A percentile compares a stretch with the other conserved stretches of the same genome.
phyloP scores from a whole-genome alignment of 805 yeast genomes.

The Monosporozyma unispora region DNA sequence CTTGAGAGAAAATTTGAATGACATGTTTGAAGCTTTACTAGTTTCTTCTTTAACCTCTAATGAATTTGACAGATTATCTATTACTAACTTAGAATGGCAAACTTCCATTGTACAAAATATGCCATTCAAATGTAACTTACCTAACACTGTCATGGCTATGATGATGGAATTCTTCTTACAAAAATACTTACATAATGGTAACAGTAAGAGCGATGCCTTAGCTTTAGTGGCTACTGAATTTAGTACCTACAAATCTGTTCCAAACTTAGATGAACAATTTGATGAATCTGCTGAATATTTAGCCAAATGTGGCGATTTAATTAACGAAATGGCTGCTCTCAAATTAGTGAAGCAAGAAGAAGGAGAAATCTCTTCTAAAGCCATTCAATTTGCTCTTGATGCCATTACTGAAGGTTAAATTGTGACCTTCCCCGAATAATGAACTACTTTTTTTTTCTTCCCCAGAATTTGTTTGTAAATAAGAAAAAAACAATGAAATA shows the following conservation, averaged over 20 bases:
- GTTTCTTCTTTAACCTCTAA: slow-evolving; percentile 46
- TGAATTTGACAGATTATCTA: slow-evolving; percentile 46
- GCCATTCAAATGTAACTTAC: slow-evolving; percentile 52
- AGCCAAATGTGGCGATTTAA: slow-evolving; percentile 13
- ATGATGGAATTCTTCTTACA: slow-evolving; percentile 30
- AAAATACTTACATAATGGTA: slow-evolving; percentile 29
- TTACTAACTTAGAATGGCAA: slow-evolving; percentile 43
- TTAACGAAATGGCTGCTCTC: slow-evolving; percentile 12
- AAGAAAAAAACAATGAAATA: background rate
- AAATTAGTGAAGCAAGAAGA: slow-evolving; percentile 19
- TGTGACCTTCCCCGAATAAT: background rate
- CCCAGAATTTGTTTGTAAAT: background rate
- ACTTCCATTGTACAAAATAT: slow-evolving; percentile 40
- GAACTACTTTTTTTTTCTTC: background rate
- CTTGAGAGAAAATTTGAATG: slow-evolving; percentile 41
- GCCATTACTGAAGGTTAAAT: slow-evolving; percentile 8
- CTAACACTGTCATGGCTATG: slow-evolving; percentile 52
- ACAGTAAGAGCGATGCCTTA: slow-evolving; percentile 26
- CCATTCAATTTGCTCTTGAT: slow-evolving; percentile 17
- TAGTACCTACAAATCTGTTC: slow-evolving; percentile 22
- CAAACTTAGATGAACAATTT: slow-evolving; percentile 25
- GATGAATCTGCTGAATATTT: slow-evolving; percentile 15
- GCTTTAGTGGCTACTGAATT: slow-evolving; percentile 23
- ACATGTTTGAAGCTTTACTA: slow-evolving; percentile 44
- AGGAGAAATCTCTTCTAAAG: slow-evolving; percentile 13